Conservation (phyloP, 441 rosid genomes). For the Raphanus hybrid region DNA sequence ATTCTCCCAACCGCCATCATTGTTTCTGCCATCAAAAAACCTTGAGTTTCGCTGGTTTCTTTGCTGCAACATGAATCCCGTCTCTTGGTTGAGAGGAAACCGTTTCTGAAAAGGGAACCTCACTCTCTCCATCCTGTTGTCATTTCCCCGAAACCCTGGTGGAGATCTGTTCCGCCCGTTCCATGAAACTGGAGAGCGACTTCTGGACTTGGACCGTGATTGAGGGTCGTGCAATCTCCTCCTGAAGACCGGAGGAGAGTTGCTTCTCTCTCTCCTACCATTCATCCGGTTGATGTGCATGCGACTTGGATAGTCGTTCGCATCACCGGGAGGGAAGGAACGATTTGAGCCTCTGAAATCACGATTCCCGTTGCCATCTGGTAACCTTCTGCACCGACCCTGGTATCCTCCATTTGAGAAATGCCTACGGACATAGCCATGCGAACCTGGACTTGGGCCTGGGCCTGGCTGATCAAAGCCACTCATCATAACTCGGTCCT, state of each 20-base stretch:
- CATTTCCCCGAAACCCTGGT: neutral
- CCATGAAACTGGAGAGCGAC: conserved; percentile 30
- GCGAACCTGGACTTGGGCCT: neutral
- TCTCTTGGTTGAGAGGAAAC: conserved; percentile 15
- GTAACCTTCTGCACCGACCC: conserved; percentile 16
- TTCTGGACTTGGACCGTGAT: conserved; percentile 17
- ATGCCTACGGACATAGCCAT: conserved; percentile 23
- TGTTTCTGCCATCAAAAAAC: neutral
- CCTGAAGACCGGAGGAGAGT: conserved; percentile 23
- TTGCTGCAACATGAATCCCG: conserved; percentile 5
- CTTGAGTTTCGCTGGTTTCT: conserved; percentile 14
- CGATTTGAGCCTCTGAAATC: conserved; percentile 7
- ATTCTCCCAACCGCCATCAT: conserved; percentile 5
- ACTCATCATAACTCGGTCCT: conserved; percentile 6
- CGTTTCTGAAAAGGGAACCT: conserved; percentile 24
- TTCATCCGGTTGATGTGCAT: conserved; percentile 11
- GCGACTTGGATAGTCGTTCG: conserved; percentile 4
- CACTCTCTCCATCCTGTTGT: conserved; percentile 23
- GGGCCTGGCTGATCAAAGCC: conserved; percentile 21
- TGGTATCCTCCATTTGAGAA: conserved; percentile 23
- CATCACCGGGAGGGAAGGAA: neutral
- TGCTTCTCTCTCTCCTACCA: conserved; percentile 22
- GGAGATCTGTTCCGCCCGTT: conserved; percentile 21
- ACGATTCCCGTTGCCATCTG: conserved; percentile 8
- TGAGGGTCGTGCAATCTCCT: conserved; percentile 27